Evolutionary conservation across 2,329 filamentous ascomycete genomes (phyloP), one percentile per base, ranked within the genome.

Genomic region (Calonectria leucothoes): DNA sequence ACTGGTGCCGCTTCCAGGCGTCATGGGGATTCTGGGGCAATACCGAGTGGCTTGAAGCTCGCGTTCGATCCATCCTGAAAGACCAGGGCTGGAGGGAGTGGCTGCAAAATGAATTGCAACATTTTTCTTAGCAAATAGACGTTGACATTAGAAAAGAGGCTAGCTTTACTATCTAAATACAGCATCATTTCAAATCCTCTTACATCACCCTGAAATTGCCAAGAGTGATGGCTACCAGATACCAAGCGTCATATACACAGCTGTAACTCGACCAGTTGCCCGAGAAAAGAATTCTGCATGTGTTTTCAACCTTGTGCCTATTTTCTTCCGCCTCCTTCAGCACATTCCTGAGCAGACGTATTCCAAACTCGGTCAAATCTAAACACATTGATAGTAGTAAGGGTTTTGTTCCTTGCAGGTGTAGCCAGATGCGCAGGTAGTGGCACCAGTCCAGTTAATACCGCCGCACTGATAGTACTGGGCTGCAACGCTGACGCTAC

Each of bases 21-120:
- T 90, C 89, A 0, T 91, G 90, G 90, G 90, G 90, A 0, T 91
- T 91, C 72, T 91, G 90, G 90, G 90, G 90, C 0, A 91, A 91
- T 45, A 90, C 88, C 0, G 85, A 88, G 48, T 91, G 90, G 90
- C 85, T 91, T 0, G 87, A 91, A 77, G 88, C 88, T 0, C 85
- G 90, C 64, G 89, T 89, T 0, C 83, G 89, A 49, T 85, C 80
- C 2, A 90, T 91, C 55, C 55, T 90, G 37, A 79, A 77, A 1
- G 87, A 91, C 39, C 66, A 79, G 11, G 75, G 63, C 0, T 91
- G 89, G 89, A 83, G 77, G 57, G 73, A 81, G 0, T 90, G 89
- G 88, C 71, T 90, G 8, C 71, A 76, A 31, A 66, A 76, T 17
- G 79, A 82, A 61, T 7, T 61, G 15, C 55, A 61, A 10, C 55